These are phyloP conservation scores for Fusarium mundagurra DNA, from an alignment of 2,329 filamentous ascomycete species.

Conservation along the genomic window DNA sequence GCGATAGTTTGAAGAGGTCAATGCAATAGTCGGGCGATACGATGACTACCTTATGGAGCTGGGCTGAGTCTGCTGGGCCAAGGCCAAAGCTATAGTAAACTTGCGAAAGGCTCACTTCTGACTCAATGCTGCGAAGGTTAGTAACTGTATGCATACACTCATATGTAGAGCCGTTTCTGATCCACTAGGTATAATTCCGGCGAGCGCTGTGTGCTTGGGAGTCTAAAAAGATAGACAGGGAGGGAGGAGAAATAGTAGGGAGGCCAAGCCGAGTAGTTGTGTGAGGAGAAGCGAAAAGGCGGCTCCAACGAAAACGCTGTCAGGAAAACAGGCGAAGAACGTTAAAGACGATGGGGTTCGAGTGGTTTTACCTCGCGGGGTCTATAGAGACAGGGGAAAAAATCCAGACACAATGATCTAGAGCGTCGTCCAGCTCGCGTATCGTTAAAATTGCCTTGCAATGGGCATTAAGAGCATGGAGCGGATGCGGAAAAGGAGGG, in stretches of 20 bases:
- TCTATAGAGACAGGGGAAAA: constrained; percentile 33
- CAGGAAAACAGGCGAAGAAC: constrained; percentile 25
- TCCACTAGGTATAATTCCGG: constrained; percentile 1
- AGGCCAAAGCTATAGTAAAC: constrained; percentile 28
- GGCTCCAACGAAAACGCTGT: constrained; percentile 32
- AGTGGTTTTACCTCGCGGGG: constrained; percentile 46
- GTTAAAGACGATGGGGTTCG: constrained; percentile 33
- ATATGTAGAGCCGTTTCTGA: constrained; percentile 28
- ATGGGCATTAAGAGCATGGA: constrained; percentile 51
- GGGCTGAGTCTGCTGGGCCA: constrained; percentile 18
- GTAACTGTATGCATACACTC: constrained; percentile 35
- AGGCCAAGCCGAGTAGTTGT: constrained; percentile 18
- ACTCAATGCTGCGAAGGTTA: constrained; percentile 33
- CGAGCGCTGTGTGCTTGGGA: constrained; percentile 1
- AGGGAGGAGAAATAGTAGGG: neutral
- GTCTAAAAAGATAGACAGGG: neutral
- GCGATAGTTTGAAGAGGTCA: constrained; percentile 14
- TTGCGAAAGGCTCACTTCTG: constrained; percentile 34
- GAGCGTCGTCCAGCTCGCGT: constrained; percentile 50
- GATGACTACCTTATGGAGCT: constrained; percentile 13
- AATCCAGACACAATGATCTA: constrained; percentile 37
- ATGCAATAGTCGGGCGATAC: constrained; percentile 31
- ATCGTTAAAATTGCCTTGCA: constrained; percentile 52
- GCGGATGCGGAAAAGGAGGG: constrained; percentile 40
- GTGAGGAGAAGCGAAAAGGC: constrained; percentile 37